Percentiles rank a stretch among this genome's conserved stretches.
phyloP scores from a whole-genome alignment of 495 filamentous ascomycete genomes.

The Penicillium waksmanii region DNA sequence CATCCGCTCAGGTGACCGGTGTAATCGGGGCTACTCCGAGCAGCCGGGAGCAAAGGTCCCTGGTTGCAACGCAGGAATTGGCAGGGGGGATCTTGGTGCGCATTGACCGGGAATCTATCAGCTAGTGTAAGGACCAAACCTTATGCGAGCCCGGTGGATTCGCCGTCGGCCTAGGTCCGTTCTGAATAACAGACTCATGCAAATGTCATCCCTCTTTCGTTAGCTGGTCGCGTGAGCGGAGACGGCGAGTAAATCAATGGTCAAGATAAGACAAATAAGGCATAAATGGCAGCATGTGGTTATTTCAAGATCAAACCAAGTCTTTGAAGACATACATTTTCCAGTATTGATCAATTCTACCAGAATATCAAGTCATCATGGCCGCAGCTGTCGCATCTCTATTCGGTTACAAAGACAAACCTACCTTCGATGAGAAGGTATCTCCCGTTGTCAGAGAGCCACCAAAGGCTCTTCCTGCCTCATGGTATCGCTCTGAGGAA shows the following conservation, averaged over 20 bases:
- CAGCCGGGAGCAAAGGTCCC: not conserved
- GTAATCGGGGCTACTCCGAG: not conserved
- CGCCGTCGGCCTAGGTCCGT: constrained; percentile 15
- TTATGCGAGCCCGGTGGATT: constrained; percentile 5
- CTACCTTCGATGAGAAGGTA: constrained; percentile 12
- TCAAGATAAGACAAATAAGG: not conserved
- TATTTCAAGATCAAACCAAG: not conserved
- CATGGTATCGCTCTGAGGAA: constrained; percentile 52
- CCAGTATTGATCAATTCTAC: not conserved
- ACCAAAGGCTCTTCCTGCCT: constrained; percentile 48
- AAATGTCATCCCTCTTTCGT: not conserved
- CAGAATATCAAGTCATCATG: constrained; percentile 14
- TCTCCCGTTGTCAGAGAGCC: constrained; percentile 12
- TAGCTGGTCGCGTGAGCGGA: constrained; percentile 14
- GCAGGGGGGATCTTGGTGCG: not conserved
- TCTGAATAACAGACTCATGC: not conserved
- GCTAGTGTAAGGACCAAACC: not conserved
- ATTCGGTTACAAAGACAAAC: constrained; percentile 23
- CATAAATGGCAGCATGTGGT: not conserved
- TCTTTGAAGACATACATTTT: not conserved
- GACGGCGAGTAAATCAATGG: not conserved
- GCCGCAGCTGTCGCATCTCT: constrained; percentile 25
- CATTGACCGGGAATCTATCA: constrained; percentile 7
- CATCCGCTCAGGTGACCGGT: constrained; percentile 4
- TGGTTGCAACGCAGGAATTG: not conserved